Evolutionary conservation across 805 yeast species (phyloP).

Genomic region (Kockiozyma suomiensis): DNA sequence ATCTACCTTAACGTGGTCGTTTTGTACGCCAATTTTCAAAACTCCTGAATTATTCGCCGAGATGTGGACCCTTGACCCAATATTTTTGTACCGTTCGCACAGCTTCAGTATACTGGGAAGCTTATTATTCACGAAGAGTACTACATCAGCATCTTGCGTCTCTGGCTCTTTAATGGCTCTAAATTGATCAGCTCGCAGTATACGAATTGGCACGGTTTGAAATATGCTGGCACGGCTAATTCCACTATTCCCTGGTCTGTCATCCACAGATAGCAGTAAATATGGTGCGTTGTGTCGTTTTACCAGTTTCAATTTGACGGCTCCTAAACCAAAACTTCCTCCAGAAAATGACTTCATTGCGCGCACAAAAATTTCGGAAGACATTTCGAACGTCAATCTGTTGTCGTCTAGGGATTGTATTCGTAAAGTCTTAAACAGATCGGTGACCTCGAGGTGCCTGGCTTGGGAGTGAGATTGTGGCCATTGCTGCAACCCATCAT

Average conservation of each 20-base stretch:
- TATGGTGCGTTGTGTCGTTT: slow-evolving; percentile 51
- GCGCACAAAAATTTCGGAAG: slow-evolving; percentile 61
- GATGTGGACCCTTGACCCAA: slow-evolving; percentile 36
- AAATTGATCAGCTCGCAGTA: slow-evolving; percentile 59
- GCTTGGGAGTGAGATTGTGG: too few species aligned
- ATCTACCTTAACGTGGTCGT: slow-evolving; percentile 38
- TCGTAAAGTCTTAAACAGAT: slow-evolving; percentile 10
- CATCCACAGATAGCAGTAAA: slow-evolving; percentile 57
- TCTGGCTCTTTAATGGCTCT: slow-evolving; percentile 64
- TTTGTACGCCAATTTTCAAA: slow-evolving; percentile 35
- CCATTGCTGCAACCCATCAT: background rate
- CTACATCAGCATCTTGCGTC: slow-evolving; percentile 55
- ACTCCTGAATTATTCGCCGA: slow-evolving; percentile 34
- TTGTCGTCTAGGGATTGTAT: slow-evolving; percentile 48
- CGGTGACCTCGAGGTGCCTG: slow-evolving; percentile 21
- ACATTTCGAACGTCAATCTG: slow-evolving; percentile 61
- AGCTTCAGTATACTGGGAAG: slow-evolving; percentile 34
- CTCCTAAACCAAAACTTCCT: slow-evolving; percentile 39
- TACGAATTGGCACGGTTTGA: slow-evolving; percentile 63
- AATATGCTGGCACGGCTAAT: slow-evolving; percentile 33
- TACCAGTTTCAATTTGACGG: slow-evolving; percentile 34
- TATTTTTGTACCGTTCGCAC: slow-evolving; percentile 41
- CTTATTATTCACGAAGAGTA: slow-evolving; percentile 51
- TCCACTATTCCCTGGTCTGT: slow-evolving; percentile 58
- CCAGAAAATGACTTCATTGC: slow-evolving; percentile 59